phyloP scores from a whole-genome alignment of 176 grass and related monocot species.

The Carex myosuroides region DNA sequence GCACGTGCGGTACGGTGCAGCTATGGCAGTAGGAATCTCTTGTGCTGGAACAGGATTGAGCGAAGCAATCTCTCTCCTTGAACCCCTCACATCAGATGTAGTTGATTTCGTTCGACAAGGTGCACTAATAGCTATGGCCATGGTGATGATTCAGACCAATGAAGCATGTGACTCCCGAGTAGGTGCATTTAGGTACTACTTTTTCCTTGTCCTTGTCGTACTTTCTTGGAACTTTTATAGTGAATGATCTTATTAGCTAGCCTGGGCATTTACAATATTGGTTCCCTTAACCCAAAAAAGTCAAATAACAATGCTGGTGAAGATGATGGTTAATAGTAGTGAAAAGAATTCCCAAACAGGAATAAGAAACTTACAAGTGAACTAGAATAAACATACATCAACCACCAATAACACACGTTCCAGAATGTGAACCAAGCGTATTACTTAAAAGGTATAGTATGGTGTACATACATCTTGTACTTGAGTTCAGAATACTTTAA shows the following conservation, averaged over 20 bases:
- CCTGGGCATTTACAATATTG: neutral
- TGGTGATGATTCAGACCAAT: constrained; percentile 99
- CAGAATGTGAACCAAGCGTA: neutral
- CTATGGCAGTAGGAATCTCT: constrained; percentile 97
- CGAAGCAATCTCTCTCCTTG: constrained; percentile 96
- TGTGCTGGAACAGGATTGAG: constrained; percentile 92
- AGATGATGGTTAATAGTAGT: neutral
- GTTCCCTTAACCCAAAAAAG: neutral
- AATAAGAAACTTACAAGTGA: neutral
- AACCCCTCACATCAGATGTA: constrained; percentile 97
- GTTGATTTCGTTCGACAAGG: constrained; percentile 98
- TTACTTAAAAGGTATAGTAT: neutral
- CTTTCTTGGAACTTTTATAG: neutral
- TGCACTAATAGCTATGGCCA: constrained; percentile 97
- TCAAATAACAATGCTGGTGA: neutral
- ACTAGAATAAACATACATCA: neutral
- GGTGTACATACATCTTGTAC: neutral
- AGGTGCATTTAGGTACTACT: constrained; percentile 61
- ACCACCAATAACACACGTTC: neutral
- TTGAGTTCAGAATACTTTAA: neutral
- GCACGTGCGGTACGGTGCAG: constrained; percentile 96
- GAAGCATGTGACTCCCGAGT: constrained; percentile 89
- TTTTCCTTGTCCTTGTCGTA: neutral
- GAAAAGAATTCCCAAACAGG: neutral
- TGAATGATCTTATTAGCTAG: neutral